These are phyloP conservation scores for Tylopilus rubrobrunneus DNA, from an alignment of 768 basidiomycete genomes.

Conservation along the genomic window DNA sequence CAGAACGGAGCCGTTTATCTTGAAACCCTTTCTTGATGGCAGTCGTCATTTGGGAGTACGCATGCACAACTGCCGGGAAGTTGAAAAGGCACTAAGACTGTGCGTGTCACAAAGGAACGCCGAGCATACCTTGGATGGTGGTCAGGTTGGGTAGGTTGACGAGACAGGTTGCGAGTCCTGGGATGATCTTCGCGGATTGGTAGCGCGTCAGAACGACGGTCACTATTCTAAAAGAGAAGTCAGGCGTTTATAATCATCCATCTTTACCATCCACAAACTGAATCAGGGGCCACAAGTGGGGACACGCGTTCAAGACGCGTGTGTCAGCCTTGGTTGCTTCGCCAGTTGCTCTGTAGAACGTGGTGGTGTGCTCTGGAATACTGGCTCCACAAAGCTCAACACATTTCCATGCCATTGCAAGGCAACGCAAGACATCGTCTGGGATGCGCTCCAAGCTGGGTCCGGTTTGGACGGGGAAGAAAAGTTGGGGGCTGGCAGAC, in stretches of 20 bases:
- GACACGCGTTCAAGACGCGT: too few species aligned
- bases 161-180: slow-evolving; percentile 6
- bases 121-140: slow-evolving; percentile 2
- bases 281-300: too few species aligned
- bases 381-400: too few species aligned
- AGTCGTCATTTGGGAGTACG: neutral
- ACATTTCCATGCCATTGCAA: too few species aligned
- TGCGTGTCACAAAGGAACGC: neutral
- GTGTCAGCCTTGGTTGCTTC: too few species aligned
- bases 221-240: neutral
- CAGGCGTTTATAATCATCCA: neutral
- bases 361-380: too few species aligned
- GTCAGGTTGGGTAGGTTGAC: slow-evolving; percentile 5
- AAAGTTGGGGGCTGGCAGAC: too few species aligned
- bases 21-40: slow-evolving; percentile 7
- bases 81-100: neutral
- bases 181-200: neutral
- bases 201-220: neutral
- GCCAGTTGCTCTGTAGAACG: too few species aligned
- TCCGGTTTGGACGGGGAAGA: too few species aligned
- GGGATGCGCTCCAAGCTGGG: too few species aligned
- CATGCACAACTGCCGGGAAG: slow-evolving; percentile 1
- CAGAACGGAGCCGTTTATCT: slow-evolving; percentile 4
- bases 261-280: too few species aligned
- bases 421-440: too few species aligned